Evolutionary conservation across 2,329 filamentous ascomycete species (phyloP), one percentile per base, ranked within the genome.

Genomic region (Cryphonectria nitschkei): DNA sequence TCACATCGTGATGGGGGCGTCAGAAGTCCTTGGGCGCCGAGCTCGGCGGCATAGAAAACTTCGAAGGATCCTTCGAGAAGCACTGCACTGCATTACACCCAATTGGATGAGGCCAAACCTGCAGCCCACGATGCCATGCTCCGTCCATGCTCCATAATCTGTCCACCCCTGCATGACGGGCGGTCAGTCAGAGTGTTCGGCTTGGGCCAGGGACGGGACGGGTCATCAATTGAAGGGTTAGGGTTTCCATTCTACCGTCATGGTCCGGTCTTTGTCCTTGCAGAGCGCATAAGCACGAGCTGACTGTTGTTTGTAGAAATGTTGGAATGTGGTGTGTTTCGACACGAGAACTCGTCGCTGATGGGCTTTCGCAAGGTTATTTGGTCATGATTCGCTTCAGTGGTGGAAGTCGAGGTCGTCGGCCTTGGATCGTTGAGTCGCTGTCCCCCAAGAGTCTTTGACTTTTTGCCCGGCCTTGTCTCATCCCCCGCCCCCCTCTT

Each of bases 1-100:
- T 68, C 43, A n/a, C 56, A 68, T 68, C 58, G 60, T 68, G 67
- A 63, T 14, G 19, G 46, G 22, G 29, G 13, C 67, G 22, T 43
- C 32, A 19, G 22, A 43, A 50, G 8, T 26, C 63, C 26, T 34
- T 65, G 63, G 19, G 26, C 29, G 64, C 64, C 64, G 64, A 65
- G 46, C 46, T 65, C 64, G 64, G 64, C 39, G 14, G n/a, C 39
- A 26, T 9, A 46, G 37, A 22, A 29, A 5, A 16, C 39, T 11
- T 43, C n/a, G 37, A n/a, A 29, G n/a, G 37, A 64, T 29, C 22
- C n/a, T 29, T 26, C 19, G 11, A 46, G 58, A n/a, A 61, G 58
- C 0, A n/a, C 46, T 50, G 46, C 2, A 26, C 7, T 39, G 58
- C 22, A 39, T 61, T n/a, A 61, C 58, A 61, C 58, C 34, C 58